Evolutionary conservation across 495 filamentous ascomycete species (phyloP), one percentile per base, ranked within the genome.

Genomic region (Aspergillus incahuasiensis): DNA sequence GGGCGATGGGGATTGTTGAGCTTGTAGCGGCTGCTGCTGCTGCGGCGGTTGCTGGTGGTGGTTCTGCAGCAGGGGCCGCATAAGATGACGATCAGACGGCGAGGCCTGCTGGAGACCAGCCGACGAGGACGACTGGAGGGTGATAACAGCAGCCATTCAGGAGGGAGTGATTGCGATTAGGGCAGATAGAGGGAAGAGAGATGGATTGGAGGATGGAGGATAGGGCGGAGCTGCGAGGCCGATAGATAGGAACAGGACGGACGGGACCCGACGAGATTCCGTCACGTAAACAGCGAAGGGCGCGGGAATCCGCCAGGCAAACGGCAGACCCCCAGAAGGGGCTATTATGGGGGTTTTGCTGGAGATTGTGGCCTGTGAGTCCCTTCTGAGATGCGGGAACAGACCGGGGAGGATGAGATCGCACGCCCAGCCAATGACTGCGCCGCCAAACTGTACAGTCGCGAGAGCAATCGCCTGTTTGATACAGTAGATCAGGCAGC

Each of bases 91-190:
- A 41, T 68, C 63, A 32, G 65, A 55, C n/a, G 63, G 53, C 41
- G 62, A 54, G 48, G 63, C 56, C 19, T 61, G 48, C 50, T 67
- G 69, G 45, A 68, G 59, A 42, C 57, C 63, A 59, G 60, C 61
- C 57, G 70, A 63, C 45, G 71, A 62, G 58, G 69, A 73, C 61
- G 72, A 74, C 63, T 76, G 73, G 61, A 76, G 62, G 11, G 71
- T 75, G 63, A 77, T 74, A 65, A 74, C 73, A 45, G 73, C 71
- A 53, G 74, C 74, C 74, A 75, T 74, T 61, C 46, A 52, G 52
- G 24, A 47, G 13, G 32, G 52, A 25, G 21, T 34, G 55, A 55
- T 52, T 48, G 51, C 35, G 45, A 41, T 55, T 2, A 16, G 13
- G 12, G 18, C 16, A 32, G 49, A 52, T 47, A 45, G 35, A 50